Evolutionary conservation across 768 basidiomycete species (phyloP).

Genomic region (Lactarius hengduanensis): DNA sequence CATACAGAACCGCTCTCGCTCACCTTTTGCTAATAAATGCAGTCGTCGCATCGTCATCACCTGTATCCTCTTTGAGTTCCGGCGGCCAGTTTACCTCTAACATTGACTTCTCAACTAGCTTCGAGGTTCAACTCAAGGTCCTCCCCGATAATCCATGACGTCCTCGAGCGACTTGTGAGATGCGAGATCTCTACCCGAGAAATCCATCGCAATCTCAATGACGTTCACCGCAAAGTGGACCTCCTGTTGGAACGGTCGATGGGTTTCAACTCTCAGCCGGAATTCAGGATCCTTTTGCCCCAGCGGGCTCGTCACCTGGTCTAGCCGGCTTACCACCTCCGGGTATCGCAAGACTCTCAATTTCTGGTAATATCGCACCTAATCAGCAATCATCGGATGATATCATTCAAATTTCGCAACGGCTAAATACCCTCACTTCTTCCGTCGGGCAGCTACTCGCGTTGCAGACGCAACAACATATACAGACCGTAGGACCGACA

Average conservation of each 20-base stretch:
- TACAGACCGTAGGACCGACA: slow-evolving; percentile 24
- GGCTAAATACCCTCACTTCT: slow-evolving; percentile 74
- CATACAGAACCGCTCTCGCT: slow-evolving; percentile 35
- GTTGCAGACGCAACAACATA: slow-evolving; percentile 68
- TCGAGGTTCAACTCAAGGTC: slow-evolving; percentile 74
- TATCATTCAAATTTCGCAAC: slow-evolving; percentile 71
- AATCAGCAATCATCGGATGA: slow-evolving; percentile 70
- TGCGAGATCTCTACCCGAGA: slow-evolving; percentile 69
- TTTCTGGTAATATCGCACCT: slow-evolving; percentile 65
- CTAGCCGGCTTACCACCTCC: slow-evolving; percentile 33
- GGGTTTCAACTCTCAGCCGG: slow-evolving; percentile 45
- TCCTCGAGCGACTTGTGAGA: slow-evolving; percentile 69
- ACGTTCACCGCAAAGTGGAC: slow-evolving; percentile 76
- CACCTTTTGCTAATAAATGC: slow-evolving; percentile 47
- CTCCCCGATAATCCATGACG: slow-evolving; percentile 73
- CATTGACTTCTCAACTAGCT: slow-evolving; percentile 47
- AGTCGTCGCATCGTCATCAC: slow-evolving; percentile 62
- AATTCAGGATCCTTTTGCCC: slow-evolving; percentile 80
- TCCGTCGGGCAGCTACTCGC: slow-evolving; percentile 85
- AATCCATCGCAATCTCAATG: slow-evolving; percentile 69
- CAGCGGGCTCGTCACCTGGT: slow-evolving; percentile 35
- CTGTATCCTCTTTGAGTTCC: slow-evolving; percentile 76
- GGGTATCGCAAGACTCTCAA: slow-evolving; percentile 57
- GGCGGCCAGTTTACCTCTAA: slow-evolving; percentile 58
- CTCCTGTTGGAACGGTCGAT: slow-evolving; percentile 69